These are phyloP conservation scores for Fusarium devonianum DNA, from an alignment of 2,329 filamentous ascomycete genomes.

Conservation along the genomic window DNA sequence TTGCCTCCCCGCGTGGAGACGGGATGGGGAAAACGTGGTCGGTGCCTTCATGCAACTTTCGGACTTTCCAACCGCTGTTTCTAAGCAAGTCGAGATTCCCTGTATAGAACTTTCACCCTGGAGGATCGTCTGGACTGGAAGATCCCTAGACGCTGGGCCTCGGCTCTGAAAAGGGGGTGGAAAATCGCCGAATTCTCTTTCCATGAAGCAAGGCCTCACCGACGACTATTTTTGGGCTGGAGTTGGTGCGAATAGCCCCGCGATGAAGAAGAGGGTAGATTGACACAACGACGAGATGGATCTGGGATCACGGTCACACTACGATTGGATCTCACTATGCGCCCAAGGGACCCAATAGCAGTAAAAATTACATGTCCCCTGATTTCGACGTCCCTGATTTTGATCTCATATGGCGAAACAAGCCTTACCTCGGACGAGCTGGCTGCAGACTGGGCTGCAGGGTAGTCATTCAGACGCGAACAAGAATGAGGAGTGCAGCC, in stretches of 20 bases:
- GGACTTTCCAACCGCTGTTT: background rate
- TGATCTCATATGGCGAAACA: conserved; percentile 8
- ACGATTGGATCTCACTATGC: conserved; percentile 29
- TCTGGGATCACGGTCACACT: conserved; percentile 13
- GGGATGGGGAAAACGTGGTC: conserved; percentile 10
- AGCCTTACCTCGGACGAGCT: conserved; percentile 6
- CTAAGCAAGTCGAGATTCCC: background rate
- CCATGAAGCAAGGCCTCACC: conserved; percentile 5
- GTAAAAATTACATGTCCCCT: conserved; percentile 3
- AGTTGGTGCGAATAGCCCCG: conserved; percentile 22
- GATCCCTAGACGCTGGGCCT: conserved; percentile 13
- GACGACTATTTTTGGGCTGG: conserved; percentile 27
- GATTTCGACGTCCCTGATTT: conserved; percentile 4
- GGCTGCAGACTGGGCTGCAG: conserved; percentile 9
- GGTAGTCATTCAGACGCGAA: conserved; percentile 25
- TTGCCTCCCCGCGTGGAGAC: conserved; percentile 15
- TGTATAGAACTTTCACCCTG: background rate
- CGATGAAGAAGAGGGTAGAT: background rate
- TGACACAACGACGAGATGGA: conserved; percentile 9
- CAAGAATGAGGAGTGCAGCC: no score
- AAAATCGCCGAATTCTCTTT: conserved; percentile 23
- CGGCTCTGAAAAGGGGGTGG: background rate
- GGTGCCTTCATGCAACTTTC: conserved; percentile 15
- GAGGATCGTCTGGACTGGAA: conserved; percentile 20
- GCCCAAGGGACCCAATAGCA: conserved; percentile 15